phyloP scores from a whole-genome alignment of 169 alveolate genomes.

The Plasmodium yoelii region DNA sequence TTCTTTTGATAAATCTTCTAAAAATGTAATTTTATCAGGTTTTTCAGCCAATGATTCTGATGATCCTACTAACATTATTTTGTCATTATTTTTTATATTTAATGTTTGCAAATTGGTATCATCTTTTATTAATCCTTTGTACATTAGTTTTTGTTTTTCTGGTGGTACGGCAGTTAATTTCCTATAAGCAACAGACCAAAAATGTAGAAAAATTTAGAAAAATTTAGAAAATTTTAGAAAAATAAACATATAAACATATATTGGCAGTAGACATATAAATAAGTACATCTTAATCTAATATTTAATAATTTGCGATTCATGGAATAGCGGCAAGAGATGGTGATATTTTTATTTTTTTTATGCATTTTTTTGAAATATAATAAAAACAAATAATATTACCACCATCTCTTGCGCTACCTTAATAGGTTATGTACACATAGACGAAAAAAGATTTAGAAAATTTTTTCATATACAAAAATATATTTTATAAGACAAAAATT shows the following conservation, averaged over 20 bases:
- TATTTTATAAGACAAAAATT: too few species aligned
- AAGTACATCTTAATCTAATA: neutral
- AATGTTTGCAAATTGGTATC: conserved; percentile 85
- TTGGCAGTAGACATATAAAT: neutral
- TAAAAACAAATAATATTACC: too few species aligned
- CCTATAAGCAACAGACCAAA: conserved; percentile 75
- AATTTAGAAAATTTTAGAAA: neutral
- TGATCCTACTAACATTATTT: conserved; percentile 93
- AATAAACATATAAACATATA: too few species aligned
- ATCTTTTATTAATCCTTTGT: conserved; percentile 89
- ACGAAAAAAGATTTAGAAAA: too few species aligned
- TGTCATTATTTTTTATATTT: conserved; percentile 87
- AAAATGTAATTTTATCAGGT: conserved; percentile 87
- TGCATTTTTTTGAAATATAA: too few species aligned
- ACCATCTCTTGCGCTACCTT: too few species aligned
- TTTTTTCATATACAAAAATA: too few species aligned
- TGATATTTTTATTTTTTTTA: too few species aligned
- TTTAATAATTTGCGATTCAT: too few species aligned
- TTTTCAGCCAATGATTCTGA: conserved; percentile 90
- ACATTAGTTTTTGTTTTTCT: conserved; percentile 93
- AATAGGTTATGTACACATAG: too few species aligned
- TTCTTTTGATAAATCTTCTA: conserved; percentile 94
- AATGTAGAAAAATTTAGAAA: neutral
- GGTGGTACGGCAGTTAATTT: conserved; percentile 93
- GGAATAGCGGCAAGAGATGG: too few species aligned